Evolutionary conservation across 139 green algal genomes (phyloP).

Genomic region (Picochlorum sp.): DNA sequence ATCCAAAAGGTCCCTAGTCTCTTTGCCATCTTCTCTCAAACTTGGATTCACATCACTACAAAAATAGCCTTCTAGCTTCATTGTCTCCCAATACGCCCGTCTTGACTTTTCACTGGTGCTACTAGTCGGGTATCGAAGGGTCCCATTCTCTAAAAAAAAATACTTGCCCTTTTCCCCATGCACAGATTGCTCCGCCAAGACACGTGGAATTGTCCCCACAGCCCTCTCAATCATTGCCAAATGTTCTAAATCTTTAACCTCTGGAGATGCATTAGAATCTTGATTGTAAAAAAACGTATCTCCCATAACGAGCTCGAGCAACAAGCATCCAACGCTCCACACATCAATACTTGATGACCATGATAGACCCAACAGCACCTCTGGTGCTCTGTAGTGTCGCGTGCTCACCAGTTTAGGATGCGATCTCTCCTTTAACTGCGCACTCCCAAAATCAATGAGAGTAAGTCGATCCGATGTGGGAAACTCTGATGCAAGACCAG

Average conservation of each 20-base stretch:
- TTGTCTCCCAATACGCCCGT: too few relatives aligned
- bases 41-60: too few relatives aligned
- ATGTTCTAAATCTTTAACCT: constrained; percentile 82
- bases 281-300: constrained; percentile 94
- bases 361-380: constrained; percentile 89
- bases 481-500: constrained; percentile 27
- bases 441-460: constrained; percentile 96
- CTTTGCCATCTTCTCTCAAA: too few relatives aligned
- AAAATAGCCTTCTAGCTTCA: too few relatives aligned
- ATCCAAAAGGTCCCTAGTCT: constrained; percentile 15
- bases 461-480: constrained; percentile 54
- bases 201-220: constrained; percentile 59
- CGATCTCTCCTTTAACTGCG: constrained; percentile 88
- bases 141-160: too few relatives aligned
- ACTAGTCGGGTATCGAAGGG: too few relatives aligned
- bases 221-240: constrained; percentile 97
- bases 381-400: constrained; percentile 92
- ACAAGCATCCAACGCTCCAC: constrained; percentile 93
- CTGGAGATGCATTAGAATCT: constrained; percentile 33
- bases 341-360: constrained; percentile 92
- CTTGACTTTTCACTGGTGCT: too few relatives aligned
- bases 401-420: constrained; percentile 79
- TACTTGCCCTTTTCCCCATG: background rate
- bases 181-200: constrained; percentile 20
- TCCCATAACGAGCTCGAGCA: constrained; percentile 88